phyloP scores from a whole-genome alignment of 331 rosid genomes.

The Spiraea crenata region DNA sequence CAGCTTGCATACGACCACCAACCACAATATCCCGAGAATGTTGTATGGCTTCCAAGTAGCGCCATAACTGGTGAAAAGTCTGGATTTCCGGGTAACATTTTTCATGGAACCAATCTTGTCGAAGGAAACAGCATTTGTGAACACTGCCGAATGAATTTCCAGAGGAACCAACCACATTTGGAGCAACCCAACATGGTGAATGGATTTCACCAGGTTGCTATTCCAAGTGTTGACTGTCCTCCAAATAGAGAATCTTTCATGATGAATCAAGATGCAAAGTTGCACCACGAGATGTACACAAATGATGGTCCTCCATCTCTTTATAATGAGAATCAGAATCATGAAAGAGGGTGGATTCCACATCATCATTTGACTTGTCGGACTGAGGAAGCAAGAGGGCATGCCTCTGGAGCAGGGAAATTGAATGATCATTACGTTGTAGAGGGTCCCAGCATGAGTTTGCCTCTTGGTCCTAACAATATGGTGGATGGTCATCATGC shows the following conservation, averaged over 20 bases:
- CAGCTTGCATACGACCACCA: constrained; percentile 73
- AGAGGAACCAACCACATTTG: constrained; percentile 57
- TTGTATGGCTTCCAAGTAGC: constrained; percentile 62
- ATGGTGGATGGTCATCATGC: constrained; percentile 48
- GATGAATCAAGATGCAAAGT: constrained; percentile 62
- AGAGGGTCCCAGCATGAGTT: constrained; percentile 55
- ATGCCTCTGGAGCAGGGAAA: constrained; percentile 58
- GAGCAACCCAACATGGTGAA: constrained; percentile 56
- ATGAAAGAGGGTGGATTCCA: constrained; percentile 70
- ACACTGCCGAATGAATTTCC: constrained; percentile 68
- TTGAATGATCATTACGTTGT: constrained; percentile 52
- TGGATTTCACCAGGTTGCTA: constrained; percentile 54
- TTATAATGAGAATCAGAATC: constrained; percentile 57
- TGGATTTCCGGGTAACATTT: constrained; percentile 63
- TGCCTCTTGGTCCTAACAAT: constrained; percentile 57
- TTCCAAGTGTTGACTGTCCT: constrained; percentile 58
- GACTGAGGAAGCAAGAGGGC: constrained; percentile 55
- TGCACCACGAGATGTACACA: constrained; percentile 57
- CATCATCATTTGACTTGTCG: constrained; percentile 56
- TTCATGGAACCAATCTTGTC: constrained; percentile 49
- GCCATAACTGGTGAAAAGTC: constrained; percentile 60
- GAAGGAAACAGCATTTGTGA: constrained; percentile 81
- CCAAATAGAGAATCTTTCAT: constrained; percentile 53
- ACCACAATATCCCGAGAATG: constrained; percentile 70
- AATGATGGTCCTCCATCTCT: constrained; percentile 55